Conservation (phyloP, 2,329 filamentous ascomycete species). For the Venturia aucupariae region DNA sequence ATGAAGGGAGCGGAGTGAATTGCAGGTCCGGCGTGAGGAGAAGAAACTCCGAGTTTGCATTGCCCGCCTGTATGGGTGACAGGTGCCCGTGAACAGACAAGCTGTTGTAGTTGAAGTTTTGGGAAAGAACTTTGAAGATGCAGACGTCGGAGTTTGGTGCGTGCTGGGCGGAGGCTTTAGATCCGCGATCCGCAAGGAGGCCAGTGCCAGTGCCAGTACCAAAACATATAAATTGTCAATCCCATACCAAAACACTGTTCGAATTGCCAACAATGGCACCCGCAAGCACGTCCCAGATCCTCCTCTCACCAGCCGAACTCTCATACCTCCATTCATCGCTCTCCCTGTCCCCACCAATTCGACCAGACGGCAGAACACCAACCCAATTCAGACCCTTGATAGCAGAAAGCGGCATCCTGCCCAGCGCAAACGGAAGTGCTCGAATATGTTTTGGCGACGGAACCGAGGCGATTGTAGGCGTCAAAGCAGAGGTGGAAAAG, state of each 20-base stretch:
- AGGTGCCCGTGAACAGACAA: too few relatives aligned
- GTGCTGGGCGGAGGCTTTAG: too few relatives aligned
- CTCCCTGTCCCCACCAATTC: conserved; percentile 69
- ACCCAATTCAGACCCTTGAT: conserved; percentile 85
- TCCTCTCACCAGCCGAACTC: conserved; percentile 90
- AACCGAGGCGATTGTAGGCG: conserved; percentile 88
- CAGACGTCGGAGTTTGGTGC: too few relatives aligned
- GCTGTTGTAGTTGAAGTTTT: too few relatives aligned
- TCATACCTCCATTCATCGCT: conserved; percentile 90
- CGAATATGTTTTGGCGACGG: conserved; percentile 91
- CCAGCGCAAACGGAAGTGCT: conserved; percentile 83
- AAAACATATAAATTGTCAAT: background rate
- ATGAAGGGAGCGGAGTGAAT: too few relatives aligned
- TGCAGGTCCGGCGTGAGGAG: too few relatives aligned
- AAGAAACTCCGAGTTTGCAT: too few relatives aligned
- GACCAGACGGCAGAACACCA: conserved; percentile 73
- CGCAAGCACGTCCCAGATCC: conserved; percentile 47
- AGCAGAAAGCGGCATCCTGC: conserved; percentile 84
- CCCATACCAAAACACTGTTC: background rate
- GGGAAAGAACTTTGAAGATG: too few relatives aligned
- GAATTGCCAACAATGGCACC: conserved; percentile 3
- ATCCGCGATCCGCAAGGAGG: too few relatives aligned
- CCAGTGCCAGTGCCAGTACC: background rate
- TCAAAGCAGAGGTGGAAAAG: conserved; percentile 89
- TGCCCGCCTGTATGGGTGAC: too few relatives aligned